Percentiles rank a stretch among this genome's conserved stretches.
Conservation (phyloP, 176 grass and related monocot species). For the Oryza nivara region DNA sequence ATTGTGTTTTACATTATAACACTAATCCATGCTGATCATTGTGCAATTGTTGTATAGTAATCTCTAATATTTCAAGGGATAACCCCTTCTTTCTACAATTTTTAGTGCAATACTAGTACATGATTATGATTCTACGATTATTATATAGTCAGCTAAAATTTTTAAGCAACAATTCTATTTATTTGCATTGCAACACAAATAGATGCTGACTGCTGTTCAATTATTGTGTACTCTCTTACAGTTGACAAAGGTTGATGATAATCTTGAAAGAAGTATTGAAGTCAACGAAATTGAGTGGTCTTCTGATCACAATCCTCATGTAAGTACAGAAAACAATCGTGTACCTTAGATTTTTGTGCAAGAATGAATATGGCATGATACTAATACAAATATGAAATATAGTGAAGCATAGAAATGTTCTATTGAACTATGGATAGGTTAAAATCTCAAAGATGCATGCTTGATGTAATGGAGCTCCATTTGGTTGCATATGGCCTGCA, state of each 20-base stretch:
- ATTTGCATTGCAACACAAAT: background rate
- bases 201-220: background rate
- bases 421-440: background rate
- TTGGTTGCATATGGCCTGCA: background rate
- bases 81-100: background rate
- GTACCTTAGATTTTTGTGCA: constrained; percentile 32
- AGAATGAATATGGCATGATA: constrained; percentile 10
- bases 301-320: constrained; percentile 63
- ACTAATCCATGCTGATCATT: background rate
- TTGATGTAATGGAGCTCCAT: constrained; percentile 29
- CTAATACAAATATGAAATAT: background rate
- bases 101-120: background rate
- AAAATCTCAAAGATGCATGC: constrained; percentile 12
- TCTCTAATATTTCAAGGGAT: background rate
- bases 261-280: constrained; percentile 68
- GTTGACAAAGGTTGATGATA: constrained; percentile 52
- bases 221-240: constrained; percentile 13
- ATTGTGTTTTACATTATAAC: background rate
- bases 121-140: background rate
- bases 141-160: background rate
- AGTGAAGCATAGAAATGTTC: background rate
- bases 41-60: background rate
- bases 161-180: background rate
- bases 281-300: constrained; percentile 81
- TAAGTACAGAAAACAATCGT: constrained; percentile 50